These are phyloP conservation scores for Hymenoscyphus albidus DNA, from an alignment of 2,329 filamentous ascomycete species.

Conservation along the genomic window DNA sequence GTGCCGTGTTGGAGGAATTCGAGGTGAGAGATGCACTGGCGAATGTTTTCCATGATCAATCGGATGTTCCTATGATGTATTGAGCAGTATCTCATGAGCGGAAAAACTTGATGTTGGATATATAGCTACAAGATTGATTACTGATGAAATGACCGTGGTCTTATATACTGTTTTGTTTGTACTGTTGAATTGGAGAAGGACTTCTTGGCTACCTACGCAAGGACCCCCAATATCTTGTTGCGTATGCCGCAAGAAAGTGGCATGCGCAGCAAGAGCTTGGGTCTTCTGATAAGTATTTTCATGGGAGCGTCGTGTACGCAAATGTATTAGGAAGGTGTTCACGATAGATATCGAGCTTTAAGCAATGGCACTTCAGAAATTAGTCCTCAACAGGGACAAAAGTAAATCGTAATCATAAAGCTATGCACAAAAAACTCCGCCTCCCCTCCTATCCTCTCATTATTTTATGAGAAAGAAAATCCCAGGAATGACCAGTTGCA, in stretches of 20 bases:
- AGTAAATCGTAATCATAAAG: not conserved
- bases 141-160: not conserved
- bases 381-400: not conserved
- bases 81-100: not conserved
- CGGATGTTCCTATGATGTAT: conserved; percentile 12
- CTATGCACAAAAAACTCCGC: not conserved
- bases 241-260: too few species aligned
- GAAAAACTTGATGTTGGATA: not conserved
- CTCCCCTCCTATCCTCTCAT: not conserved
- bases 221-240: too few species aligned
- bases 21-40: conserved; percentile 42
- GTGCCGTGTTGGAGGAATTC: conserved; percentile 67
- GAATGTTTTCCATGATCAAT: conserved; percentile 28
- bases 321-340: too few species aligned
- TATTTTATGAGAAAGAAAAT: not conserved
- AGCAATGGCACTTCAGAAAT: too few species aligned
- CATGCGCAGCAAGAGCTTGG: too few species aligned
- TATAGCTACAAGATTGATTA: not conserved
- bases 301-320: too few species aligned
- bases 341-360: too few species aligned
- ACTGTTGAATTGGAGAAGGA: too few species aligned
- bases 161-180: too few species aligned
- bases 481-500: not conserved
- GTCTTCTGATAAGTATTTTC: too few species aligned
- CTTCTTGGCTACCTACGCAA: too few species aligned